A percentile compares a stretch with the other conserved stretches of the same genome.
Conservation (phyloP, 2,329 filamentous ascomycete species). For the Aaosphaeria pasadenensis region DNA sequence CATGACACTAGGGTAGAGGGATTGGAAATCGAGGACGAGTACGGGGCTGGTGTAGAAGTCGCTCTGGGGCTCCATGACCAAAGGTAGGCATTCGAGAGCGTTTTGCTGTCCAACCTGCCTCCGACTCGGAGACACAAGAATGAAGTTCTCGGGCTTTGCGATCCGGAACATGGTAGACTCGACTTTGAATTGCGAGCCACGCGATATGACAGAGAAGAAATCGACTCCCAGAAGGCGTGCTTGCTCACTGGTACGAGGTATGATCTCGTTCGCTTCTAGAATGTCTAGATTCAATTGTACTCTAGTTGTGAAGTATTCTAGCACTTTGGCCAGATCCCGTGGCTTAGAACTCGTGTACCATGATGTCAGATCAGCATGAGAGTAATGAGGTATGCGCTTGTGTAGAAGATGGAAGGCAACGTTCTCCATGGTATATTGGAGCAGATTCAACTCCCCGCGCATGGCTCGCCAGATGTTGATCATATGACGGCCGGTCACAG, state of each 20-base stretch:
- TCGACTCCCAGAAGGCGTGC: constrained; percentile 89
- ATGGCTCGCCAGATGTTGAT: constrained; percentile 98
- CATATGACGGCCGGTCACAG: constrained; percentile 90
- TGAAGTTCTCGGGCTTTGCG: constrained; percentile 92
- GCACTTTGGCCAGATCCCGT: constrained; percentile 67
- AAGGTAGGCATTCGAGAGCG: constrained; percentile 85
- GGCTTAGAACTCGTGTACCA: constrained; percentile 75
- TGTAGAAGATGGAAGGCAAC: constrained; percentile 90
- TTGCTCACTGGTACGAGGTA: constrained; percentile 88
- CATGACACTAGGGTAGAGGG: constrained; percentile 95
- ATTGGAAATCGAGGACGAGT: constrained; percentile 92
- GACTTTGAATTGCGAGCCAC: constrained; percentile 97
- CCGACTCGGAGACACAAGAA: constrained; percentile 83
- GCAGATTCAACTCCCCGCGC: constrained; percentile 83
- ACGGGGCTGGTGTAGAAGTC: constrained; percentile 89
- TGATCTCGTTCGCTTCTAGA: constrained; percentile 82
- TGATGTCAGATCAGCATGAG: constrained; percentile 70
- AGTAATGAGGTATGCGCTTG: constrained; percentile 82
- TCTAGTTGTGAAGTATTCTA: constrained; percentile 74
- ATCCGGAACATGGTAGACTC: constrained; percentile 99
- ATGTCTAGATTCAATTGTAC: constrained; percentile 86
- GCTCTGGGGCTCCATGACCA: constrained; percentile 97
- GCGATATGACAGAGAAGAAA: constrained; percentile 93
- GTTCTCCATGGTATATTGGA: constrained; percentile 96
- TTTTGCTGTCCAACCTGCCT: constrained; percentile 95